These are phyloP conservation scores for Moniliophthora roreri DNA, from an alignment of 1,284 basidiomycete species.

Conservation along the genomic window DNA sequence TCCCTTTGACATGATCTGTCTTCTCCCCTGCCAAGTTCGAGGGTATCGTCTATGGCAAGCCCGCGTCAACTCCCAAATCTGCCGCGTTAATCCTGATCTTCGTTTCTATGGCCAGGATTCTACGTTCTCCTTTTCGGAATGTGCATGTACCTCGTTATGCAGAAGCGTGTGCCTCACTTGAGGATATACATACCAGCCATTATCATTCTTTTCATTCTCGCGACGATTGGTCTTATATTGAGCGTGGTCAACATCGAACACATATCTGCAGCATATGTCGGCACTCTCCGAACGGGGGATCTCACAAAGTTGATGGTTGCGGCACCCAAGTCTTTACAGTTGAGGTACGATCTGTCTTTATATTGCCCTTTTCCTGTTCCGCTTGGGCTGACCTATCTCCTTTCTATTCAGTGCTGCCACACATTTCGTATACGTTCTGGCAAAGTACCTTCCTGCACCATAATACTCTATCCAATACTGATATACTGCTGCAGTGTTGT, in stretches of 20 bases:
- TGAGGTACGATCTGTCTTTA: too few species aligned
- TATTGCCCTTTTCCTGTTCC: not conserved
- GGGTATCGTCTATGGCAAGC: not conserved
- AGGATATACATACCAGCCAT: not conserved
- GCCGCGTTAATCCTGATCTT: too few species aligned
- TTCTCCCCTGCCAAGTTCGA: not conserved
- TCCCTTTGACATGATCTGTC: not conserved
- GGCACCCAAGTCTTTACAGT: too few species aligned
- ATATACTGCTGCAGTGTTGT: not conserved
- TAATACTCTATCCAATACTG: too few species aligned
- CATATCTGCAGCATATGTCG: not conserved
- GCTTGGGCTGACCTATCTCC: not conserved
- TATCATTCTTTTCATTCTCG: not conserved
- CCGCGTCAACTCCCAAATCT: too few species aligned
- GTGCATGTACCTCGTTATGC: not conserved
- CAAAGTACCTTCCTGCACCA: not conserved
- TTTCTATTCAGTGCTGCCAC: not conserved
- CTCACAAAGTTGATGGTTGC: not conserved
- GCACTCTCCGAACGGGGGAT: not conserved
- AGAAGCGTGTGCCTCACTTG: not conserved
- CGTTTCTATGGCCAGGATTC: not conserved
- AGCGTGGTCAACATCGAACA: not conserved
- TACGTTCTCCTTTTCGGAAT: not conserved
- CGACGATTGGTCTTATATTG: not conserved
- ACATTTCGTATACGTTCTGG: not conserved